phyloP scores from a whole-genome alignment of 176 grass and related monocot species.

The Neostapfia colusana region DNA sequence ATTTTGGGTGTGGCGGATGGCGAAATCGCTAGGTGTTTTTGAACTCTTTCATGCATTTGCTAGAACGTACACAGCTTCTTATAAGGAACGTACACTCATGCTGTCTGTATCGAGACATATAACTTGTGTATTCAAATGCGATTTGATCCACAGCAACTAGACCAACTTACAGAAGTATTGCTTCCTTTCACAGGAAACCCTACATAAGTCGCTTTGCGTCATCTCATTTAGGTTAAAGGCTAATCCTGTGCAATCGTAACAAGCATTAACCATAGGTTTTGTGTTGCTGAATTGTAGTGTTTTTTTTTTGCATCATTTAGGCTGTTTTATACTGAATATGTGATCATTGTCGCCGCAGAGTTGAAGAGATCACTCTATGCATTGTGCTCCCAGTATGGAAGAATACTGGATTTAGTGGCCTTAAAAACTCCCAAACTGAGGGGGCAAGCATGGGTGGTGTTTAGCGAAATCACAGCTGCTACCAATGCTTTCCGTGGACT shows the following conservation, averaged over 20 bases:
- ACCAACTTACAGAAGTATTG: neutral
- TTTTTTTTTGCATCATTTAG: neutral
- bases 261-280: neutral
- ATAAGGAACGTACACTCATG: neutral
- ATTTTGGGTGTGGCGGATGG: neutral
- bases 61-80: neutral
- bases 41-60: neutral
- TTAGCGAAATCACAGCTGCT: slow-evolving; percentile 83
- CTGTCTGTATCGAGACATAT: neutral
- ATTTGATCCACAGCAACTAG: neutral
- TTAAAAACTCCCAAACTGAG: slow-evolving; percentile 87
- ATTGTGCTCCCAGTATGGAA: slow-evolving; percentile 94
- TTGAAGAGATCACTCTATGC: slow-evolving; percentile 89
- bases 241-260: neutral
- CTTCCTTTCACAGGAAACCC: neutral
- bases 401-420: slow-evolving; percentile 87
- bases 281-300: neutral
- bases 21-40: neutral
- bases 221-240: neutral
- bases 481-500: slow-evolving; percentile 90
- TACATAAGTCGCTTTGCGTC: neutral
- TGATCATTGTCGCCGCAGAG: slow-evolving; percentile 49
- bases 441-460: slow-evolving; percentile 95
- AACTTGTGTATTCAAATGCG: neutral
- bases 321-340: slow-evolving; percentile 3